Conservation (phyloP, 176 grass and related monocot genomes). For the Avena insularis region DNA sequence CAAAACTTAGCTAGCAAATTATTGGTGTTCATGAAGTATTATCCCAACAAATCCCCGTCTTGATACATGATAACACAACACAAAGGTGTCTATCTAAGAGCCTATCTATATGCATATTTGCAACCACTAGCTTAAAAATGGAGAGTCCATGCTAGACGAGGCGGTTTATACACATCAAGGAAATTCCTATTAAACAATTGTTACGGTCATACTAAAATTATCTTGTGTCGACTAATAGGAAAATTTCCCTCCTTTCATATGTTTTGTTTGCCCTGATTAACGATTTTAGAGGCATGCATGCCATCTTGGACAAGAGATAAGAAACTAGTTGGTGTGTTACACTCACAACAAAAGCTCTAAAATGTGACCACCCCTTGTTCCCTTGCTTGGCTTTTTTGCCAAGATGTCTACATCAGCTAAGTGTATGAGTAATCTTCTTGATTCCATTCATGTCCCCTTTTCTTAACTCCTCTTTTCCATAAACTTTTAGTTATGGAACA, state of each 20-base stretch:
- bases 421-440: not conserved
- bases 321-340: conserved; percentile 25
- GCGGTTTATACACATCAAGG: not conserved
- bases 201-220: not conserved
- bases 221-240: not conserved
- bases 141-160: not conserved
- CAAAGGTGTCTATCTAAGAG: not conserved
- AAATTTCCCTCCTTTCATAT: not conserved
- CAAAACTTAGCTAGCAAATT: too few species aligned
- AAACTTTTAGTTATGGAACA: not conserved
- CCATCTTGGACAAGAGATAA: not conserved
- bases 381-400: not conserved
- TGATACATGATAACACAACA: not conserved
- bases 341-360: not conserved
- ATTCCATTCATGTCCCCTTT: not conserved
- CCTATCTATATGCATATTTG: not conserved
- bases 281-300: conserved; percentile 21
- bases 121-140: not conserved
- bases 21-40: too few species aligned
- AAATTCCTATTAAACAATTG: not conserved
- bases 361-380: not conserved
- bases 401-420: conserved; percentile 20
- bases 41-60: too few species aligned
- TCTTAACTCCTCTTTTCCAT: not conserved
- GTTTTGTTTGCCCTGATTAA: conserved; percentile 25